A percentile compares a stretch with the other conserved stretches of the same genome.
Evolutionary conservation across 371 early-diverging fungal species (phyloP).

Genomic region (Mucor racemosus): DNA sequence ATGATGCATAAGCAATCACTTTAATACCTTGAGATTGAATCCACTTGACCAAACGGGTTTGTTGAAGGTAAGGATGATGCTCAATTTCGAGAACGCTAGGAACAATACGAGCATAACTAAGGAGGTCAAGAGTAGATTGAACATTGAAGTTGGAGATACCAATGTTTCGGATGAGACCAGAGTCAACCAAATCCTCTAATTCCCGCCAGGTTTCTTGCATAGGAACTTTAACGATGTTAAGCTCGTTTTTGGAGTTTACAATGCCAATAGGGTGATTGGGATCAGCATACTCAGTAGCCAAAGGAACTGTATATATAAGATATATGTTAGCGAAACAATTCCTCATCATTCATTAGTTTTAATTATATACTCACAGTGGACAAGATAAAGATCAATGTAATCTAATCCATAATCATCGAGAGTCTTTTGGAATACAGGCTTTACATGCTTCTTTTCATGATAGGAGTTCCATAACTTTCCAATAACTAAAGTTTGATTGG

Average conservation of each 20-base stretch:
- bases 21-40: not conserved
- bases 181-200: constrained; percentile 51
- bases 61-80: constrained; percentile 51
- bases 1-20: constrained; percentile 50
- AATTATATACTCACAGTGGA: too few relatives aligned
- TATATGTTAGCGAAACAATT: not conserved
- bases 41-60: constrained; percentile 13
- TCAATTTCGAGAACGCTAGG: constrained; percentile 51
- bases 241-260: not conserved
- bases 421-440: constrained; percentile 51
- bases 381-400: constrained; percentile 69
- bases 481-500: constrained; percentile 70
- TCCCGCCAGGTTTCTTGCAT: constrained; percentile 51
- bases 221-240: constrained; percentile 47
- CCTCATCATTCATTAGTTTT: not conserved
- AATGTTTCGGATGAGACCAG: constrained; percentile 51
- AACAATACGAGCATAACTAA: constrained; percentile 40
- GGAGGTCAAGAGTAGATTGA: constrained; percentile 33
- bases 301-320: constrained; percentile 16
- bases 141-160: constrained; percentile 67
- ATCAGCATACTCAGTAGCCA: constrained; percentile 4
- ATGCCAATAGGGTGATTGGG: constrained; percentile 33
- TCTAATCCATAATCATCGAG: constrained; percentile 53
- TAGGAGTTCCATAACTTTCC: constrained; percentile 75
- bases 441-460: constrained; percentile 54